Percentiles rank a stretch among this genome's conserved stretches.
These are phyloP conservation scores for Gynochthodes officinalis DNA, from an alignment of 257 asterid genomes.

Conservation along the genomic window DNA sequence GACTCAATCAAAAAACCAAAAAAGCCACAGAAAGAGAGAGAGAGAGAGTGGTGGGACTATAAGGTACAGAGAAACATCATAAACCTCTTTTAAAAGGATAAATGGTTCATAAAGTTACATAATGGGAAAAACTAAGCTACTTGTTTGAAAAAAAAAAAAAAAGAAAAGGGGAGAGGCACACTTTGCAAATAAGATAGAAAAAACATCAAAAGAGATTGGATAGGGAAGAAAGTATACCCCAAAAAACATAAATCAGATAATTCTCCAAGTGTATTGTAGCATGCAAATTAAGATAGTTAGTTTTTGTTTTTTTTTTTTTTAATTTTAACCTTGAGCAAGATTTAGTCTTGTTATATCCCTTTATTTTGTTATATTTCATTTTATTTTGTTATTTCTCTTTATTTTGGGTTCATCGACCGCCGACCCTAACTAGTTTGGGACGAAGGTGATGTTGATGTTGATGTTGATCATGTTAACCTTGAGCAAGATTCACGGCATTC, in stretches of 20 bases:
- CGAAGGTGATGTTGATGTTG: too few relatives aligned
- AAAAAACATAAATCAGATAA: neutral
- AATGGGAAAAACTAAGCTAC: neutral
- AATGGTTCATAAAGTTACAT: neutral
- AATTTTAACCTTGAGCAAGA: neutral
- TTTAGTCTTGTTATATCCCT: too few relatives aligned
- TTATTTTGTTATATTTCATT: too few relatives aligned
- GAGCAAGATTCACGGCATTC: too few relatives aligned
- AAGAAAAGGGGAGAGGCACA: too few relatives aligned
- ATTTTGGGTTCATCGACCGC: too few relatives aligned
- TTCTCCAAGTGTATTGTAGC: neutral
- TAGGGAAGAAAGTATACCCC: neutral
- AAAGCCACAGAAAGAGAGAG: neutral
- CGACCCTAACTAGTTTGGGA: too few relatives aligned
- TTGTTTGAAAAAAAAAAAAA: neutral
- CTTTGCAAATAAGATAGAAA: neutral
- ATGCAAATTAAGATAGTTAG: neutral
- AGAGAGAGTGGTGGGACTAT: neutral
- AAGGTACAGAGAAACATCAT: neutral
- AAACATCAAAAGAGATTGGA: neutral
- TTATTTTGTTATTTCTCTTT: too few relatives aligned
- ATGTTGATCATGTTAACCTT: too few relatives aligned
- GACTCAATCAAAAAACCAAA: constrained; percentile 12
- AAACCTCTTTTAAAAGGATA: neutral
- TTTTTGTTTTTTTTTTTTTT: too few relatives aligned